Conservation (phyloP, 2,329 filamentous ascomycete species). For the Fusarium continuum region DNA sequence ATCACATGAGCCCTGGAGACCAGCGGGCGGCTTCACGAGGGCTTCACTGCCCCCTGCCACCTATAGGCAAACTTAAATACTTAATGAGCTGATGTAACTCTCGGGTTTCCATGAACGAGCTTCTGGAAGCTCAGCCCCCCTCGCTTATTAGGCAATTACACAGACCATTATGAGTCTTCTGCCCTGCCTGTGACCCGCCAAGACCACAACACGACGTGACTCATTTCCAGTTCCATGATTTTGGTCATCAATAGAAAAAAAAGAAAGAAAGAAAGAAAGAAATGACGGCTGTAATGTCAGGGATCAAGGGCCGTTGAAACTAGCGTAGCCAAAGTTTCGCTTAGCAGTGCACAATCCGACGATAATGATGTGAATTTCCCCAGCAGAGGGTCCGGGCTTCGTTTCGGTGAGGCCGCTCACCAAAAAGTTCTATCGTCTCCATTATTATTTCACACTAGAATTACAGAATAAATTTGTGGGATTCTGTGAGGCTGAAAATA, state of each 20-base stretch:
- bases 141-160: slow-evolving; percentile 5
- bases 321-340: slow-evolving; percentile 9
- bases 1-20: neutral
- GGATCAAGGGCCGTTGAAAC: slow-evolving; percentile 21
- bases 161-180: neutral
- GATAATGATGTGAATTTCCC: slow-evolving; percentile 6
- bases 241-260: slow-evolving; percentile 10
- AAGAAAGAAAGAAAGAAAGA: neutral
- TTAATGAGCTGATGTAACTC: neutral
- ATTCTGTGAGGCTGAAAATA: slow-evolving; percentile 26
- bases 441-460: neutral
- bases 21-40: slow-evolving; percentile 11
- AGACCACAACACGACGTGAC: slow-evolving; percentile 22
- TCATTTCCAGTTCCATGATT: slow-evolving; percentile 24
- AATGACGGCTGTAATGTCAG: slow-evolving; percentile 1
- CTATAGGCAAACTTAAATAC: no score
- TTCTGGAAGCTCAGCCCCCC: slow-evolving; percentile 28
- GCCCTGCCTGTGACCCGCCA: slow-evolving; percentile 1
- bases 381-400: slow-evolving; percentile 4
- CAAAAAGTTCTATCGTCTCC: neutral
- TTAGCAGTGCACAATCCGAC: slow-evolving; percentile 8
- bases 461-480: slow-evolving; percentile 3
- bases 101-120: neutral
- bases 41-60: neutral
- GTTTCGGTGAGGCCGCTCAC: slow-evolving; percentile 24